Percentiles rank a stretch among this genome's conserved stretches.
Evolutionary conservation across 225 moss, liverwort and hornwort genomes (phyloP).

Genomic region (Physcomitrium patens): DNA sequence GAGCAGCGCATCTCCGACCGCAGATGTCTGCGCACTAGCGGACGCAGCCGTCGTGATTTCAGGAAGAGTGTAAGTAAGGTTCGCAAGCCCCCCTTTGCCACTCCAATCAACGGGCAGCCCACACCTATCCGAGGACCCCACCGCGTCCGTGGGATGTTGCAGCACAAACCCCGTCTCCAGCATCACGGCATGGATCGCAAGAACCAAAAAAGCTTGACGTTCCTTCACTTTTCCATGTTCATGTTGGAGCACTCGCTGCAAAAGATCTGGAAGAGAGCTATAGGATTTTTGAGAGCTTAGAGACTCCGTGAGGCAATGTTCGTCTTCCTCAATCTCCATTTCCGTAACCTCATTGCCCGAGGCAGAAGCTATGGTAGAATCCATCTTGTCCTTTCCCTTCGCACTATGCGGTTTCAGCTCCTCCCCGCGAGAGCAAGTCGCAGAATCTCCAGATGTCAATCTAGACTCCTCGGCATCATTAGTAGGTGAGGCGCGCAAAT

Average conservation of each 20-base stretch:
- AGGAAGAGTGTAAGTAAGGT: constrained; percentile 77
- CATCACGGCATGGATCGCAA: constrained; percentile 95
- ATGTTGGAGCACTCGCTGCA: constrained; percentile 69
- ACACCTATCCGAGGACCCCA: constrained; percentile 49
- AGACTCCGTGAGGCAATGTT: constrained; percentile 26
- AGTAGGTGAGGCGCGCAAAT: background rate
- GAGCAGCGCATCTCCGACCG: constrained; percentile 72
- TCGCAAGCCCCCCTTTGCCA: constrained; percentile 66
- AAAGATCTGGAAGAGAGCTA: constrained; percentile 74
- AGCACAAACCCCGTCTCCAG: constrained; percentile 89
- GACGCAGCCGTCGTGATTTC: constrained; percentile 55
- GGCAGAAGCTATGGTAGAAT: constrained; percentile 31
- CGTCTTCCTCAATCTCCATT: constrained; percentile 55
- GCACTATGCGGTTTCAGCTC: constrained; percentile 28
- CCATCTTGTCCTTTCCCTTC: constrained; percentile 51
- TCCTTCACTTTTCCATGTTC: constrained; percentile 73
- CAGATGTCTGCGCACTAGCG: constrained; percentile 34
- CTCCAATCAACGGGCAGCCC: constrained; percentile 78
- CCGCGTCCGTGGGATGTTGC: constrained; percentile 47
- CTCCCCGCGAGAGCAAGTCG: constrained; percentile 34
- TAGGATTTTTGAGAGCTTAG: constrained; percentile 19
- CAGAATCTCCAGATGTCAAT: constrained; percentile 34
- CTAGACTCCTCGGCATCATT: constrained; percentile 20
- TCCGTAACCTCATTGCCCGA: constrained; percentile 39
- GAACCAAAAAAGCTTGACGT: constrained; percentile 68